Evolutionary conservation across 148 eudicot species (phyloP), one percentile per base, ranked within the genome.

Genomic region (Salicornia ramosissima): DNA sequence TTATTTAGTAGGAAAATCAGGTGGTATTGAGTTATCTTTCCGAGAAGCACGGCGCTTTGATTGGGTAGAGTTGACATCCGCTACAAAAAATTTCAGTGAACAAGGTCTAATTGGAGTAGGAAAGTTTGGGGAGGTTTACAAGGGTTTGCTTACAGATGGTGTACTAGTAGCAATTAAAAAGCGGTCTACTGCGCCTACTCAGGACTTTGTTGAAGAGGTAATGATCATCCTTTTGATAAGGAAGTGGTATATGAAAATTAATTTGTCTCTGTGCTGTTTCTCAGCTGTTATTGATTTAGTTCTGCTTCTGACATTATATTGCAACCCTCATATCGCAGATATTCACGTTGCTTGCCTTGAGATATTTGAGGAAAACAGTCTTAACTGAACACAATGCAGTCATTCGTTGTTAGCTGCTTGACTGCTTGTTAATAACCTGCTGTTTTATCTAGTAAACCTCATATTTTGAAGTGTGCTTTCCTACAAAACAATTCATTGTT

Each of bases 101-200:
- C 93, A 82, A 72, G 81, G 82, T 79, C 80, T 93, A 80, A 93
- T 93, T 45, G 98, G 98, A 24, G 90, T 81, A 74, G 98, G 98
- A 67, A 93, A 93, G 80, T 93, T 93, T 75, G 98, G 98, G 39
- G 96, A 82, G 70, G 98, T 93, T 16, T 93, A 88, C 62, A 90
- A 93, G 86, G 98, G 96, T 39, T 79, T 90, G 83, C 91, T 93
- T 71, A 78, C 84, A 71, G 96, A 93, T 82, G 98, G 98, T 63
- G 83, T 84, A 81, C 86, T 93, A 51, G 98, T 93, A 31, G 98
- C 98, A 50, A 88, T 93, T 16, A 93, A 93, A 70, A 90, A 78
- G 82, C 82, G 96, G 74, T 61, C 76, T 71, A 87, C 80, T 75
- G 68, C 83, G 61, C 90, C 95, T 42, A 90, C 75, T 77, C 94